phyloP scores from a whole-genome alignment of 2,329 filamentous ascomycete species.

The Sphaerulina vaccinii region DNA sequence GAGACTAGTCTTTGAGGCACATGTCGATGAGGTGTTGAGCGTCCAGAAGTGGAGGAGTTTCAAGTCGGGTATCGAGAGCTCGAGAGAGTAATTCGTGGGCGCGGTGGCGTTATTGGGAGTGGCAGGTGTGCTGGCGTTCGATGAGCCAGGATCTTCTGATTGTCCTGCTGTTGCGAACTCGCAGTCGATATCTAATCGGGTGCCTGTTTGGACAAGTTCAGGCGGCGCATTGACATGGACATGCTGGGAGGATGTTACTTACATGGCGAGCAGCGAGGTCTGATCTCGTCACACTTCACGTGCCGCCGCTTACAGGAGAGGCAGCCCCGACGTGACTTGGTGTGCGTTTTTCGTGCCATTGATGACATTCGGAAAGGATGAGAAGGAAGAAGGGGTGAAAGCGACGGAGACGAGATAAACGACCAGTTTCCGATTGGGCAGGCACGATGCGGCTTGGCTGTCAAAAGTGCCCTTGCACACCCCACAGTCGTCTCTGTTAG shows the following conservation, averaged over 20 bases:
- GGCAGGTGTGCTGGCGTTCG: conserved; percentile 1
- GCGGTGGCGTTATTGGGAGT: too few species aligned
- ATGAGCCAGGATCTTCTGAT: not conserved
- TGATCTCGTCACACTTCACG: conserved; percentile 22
- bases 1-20: not conserved
- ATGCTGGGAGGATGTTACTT: conserved; percentile 1
- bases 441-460: too few species aligned
- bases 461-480: too few species aligned
- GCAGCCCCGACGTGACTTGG: conserved; percentile 26
- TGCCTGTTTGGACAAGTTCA: conserved; percentile 1
- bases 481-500: too few species aligned
- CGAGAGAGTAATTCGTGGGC: not conserved
- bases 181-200: conserved; percentile 23
- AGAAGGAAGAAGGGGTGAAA: too few species aligned
- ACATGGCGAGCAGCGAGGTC: conserved; percentile 11
- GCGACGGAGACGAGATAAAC: too few species aligned
- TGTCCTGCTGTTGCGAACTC: conserved; percentile 7
- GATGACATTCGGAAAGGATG: too few species aligned
- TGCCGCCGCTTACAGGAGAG: conserved; percentile 26
- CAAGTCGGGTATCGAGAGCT: conserved; percentile 21
- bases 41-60: conserved; percentile 27
- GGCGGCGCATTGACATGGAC: not conserved
- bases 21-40: conserved; percentile 17
- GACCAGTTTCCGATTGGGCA: too few species aligned
- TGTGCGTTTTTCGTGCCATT: conserved; percentile 24